Percentiles rank a stretch among this genome's conserved stretches.
Evolutionary conservation across 2,329 filamentous ascomycete species (phyloP).

Genomic region (Pseudocercospora pini-densiflorae): DNA sequence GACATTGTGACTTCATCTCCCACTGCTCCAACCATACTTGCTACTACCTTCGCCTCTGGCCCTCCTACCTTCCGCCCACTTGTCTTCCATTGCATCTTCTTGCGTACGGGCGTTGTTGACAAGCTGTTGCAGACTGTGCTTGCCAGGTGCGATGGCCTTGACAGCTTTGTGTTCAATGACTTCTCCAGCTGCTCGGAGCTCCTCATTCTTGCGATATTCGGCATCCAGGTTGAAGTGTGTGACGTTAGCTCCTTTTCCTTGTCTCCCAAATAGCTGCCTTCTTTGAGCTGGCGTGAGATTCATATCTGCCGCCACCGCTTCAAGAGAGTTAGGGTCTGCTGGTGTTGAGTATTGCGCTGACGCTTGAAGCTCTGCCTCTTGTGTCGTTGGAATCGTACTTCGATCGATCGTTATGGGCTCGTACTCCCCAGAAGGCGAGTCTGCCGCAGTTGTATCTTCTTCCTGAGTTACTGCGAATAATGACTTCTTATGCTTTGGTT

Average conservation of each 20-base stretch:
- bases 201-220: constrained; percentile 86
- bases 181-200: constrained; percentile 70
- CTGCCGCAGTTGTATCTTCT: constrained; percentile 35
- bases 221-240: constrained; percentile 87
- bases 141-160: constrained; percentile 79
- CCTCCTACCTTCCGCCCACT: constrained; percentile 78
- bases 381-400: constrained; percentile 12
- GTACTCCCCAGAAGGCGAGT: constrained; percentile 33
- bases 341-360: constrained; percentile 21
- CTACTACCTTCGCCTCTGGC: constrained; percentile 69
- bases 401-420: constrained; percentile 41
- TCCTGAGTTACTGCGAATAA: constrained; percentile 67
- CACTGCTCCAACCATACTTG: constrained; percentile 31
- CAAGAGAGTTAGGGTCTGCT: constrained; percentile 59
- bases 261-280: constrained; percentile 83
- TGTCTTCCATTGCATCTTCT: constrained; percentile 86
- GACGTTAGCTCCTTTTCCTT: constrained; percentile 56
- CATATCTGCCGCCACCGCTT: constrained; percentile 74
- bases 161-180: constrained; percentile 77
- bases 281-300: constrained; percentile 77
- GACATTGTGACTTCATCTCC: neutral
- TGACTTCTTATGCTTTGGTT: constrained; percentile 64
- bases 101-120: constrained; percentile 82
- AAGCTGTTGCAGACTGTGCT: constrained; percentile 86
- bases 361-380: constrained; percentile 10